phyloP scores from a whole-genome alignment of 495 filamentous ascomycete species.

The Polyplosphaeria fusca region DNA sequence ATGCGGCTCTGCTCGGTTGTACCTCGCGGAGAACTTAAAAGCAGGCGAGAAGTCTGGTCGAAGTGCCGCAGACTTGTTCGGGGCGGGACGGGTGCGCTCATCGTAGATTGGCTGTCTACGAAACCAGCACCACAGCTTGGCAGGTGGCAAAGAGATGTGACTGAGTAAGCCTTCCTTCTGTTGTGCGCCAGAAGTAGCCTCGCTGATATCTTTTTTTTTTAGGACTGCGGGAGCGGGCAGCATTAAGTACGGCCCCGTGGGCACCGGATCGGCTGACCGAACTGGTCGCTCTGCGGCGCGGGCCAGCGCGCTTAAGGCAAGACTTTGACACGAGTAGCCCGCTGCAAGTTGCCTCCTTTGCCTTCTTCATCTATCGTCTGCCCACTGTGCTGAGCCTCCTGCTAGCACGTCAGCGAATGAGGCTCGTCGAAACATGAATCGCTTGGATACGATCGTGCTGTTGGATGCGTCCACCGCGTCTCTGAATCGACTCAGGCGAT shows the following conservation, averaged over 20 bases:
- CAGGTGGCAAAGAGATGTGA: not conserved
- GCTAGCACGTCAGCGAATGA: not conserved
- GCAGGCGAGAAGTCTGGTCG: conserved; percentile 15
- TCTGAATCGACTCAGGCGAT: too few species aligned
- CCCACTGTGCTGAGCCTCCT: conserved; percentile 3
- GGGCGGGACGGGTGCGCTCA: conserved; percentile 9
- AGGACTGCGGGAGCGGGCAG: conserved; percentile 10
- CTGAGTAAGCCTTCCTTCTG: conserved; percentile 28
- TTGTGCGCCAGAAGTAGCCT: conserved; percentile 1
- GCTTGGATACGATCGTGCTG: too few species aligned
- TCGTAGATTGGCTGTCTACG: conserved; percentile 9
- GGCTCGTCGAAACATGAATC: not conserved
- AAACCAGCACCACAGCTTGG: not conserved
- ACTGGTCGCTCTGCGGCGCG: not conserved
- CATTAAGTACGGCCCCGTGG: conserved; percentile 24
- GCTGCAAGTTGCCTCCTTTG: conserved; percentile 25
- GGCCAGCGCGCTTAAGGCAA: conserved; percentile 4
- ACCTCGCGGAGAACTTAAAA: conserved; percentile 14
- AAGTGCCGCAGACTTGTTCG: conserved; percentile 9
- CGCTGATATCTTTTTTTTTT: conserved; percentile 9
- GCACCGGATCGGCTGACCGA: conserved; percentile 17
- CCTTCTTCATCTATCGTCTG: conserved; percentile 7
- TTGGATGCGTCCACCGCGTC: too few species aligned
- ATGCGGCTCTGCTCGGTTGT: conserved; percentile 26
- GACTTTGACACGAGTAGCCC: not conserved